Base-by-base conservation (phyloP, 192 early-diverging fungal genomes). In the Dissophora globulifera region DNA sequence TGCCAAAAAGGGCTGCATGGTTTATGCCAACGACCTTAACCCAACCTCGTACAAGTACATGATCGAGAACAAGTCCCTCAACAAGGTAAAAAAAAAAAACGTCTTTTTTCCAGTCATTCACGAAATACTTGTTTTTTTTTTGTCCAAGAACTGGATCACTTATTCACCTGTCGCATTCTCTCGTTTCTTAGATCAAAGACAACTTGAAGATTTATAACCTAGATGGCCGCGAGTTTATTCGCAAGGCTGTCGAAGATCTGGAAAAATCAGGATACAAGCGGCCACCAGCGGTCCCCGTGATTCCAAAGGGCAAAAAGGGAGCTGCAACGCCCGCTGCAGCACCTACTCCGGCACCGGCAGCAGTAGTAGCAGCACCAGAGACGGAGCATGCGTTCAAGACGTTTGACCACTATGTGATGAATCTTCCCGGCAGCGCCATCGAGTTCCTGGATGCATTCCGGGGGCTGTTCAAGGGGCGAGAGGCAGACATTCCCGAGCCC, bases 21-120 rank as follows among this genome's bases (percentile, higher is more conserved):
- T 99, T 10, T 97, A 95, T 86, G 95, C 95, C 23, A 99, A 99
- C 79, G 98, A 99, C 68, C 79, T 99, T 54, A 99, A 99, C 78
- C 98, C 98, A 15, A 82, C 81, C 10, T 96, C 96, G 7, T 94
- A 87, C 71, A 84, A 88, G 40, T 94, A 86, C 61, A 69, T 99
- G 56, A 41, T 78, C 32, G 88, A 93, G 57, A 99, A 99, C 78
- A 87, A 92, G n/a, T 58, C 48, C 19, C 45, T 87, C 12, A 99
- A 99, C 75, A 95, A 97, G 90, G 91, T 94, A 79, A n/a, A n/a
- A n/a, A n/a, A n/a, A n/a, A n/a, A n/a, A n/a, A n/a, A n/a, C n/a
- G n/a, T n/a, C n/a, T n/a, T n/a, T n/a, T n/a, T n/a, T n/a, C n/a
- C n/a, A n/a, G n/a, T n/a, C n/a, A n/a, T n/a, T n/a, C n/a, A n/a